Percentiles rank a stretch among this genome's conserved stretches.
phyloP scores from a whole-genome alignment of 768 basidiomycete genomes.

The Leccinellum luteum region DNA sequence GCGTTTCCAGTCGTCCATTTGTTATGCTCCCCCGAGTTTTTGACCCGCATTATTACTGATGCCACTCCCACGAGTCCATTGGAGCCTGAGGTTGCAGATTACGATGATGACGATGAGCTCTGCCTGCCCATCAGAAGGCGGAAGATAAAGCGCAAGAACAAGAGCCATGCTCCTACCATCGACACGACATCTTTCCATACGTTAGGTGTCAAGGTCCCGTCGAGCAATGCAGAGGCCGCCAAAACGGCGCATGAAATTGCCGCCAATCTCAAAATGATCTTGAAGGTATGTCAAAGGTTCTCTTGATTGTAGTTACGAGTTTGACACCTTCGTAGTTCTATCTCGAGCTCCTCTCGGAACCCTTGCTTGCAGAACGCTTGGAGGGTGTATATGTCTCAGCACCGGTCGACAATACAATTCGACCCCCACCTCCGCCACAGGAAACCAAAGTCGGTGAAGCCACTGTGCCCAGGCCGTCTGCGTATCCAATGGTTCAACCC shows the following conservation, averaged over 20 bases:
- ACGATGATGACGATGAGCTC: conserved; percentile 6
- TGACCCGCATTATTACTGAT: background rate
- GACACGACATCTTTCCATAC: conserved; percentile 31
- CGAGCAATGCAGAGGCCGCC: conserved; percentile 16
- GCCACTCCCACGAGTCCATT: background rate
- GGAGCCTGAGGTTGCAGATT: conserved; percentile 7
- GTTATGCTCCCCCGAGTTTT: conserved; percentile 18
- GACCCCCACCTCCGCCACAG: background rate
- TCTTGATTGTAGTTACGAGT: too few species aligned
- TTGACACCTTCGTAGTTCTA: conserved; percentile 22
- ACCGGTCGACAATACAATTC: background rate
- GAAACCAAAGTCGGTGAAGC: background rate
- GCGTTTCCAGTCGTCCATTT: conserved; percentile 19
- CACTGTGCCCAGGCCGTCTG: conserved; percentile 19
- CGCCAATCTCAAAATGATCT: conserved; percentile 21
- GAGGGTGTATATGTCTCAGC: conserved; percentile 10
- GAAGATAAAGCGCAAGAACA: conserved; percentile 19
- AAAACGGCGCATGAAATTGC: conserved; percentile 17
- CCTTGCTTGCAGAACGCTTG: conserved; percentile 9
- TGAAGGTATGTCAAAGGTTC: conserved; percentile 25
- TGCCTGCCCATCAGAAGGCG: conserved; percentile 1
- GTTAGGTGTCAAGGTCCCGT: conserved; percentile 30
- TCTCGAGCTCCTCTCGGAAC: conserved; percentile 20
- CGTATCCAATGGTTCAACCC: conserved; percentile 50
- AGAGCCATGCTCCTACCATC: conserved; percentile 11